phyloP scores from a whole-genome alignment of 768 basidiomycete species.

The Rhodotorula kratochvilovae region DNA sequence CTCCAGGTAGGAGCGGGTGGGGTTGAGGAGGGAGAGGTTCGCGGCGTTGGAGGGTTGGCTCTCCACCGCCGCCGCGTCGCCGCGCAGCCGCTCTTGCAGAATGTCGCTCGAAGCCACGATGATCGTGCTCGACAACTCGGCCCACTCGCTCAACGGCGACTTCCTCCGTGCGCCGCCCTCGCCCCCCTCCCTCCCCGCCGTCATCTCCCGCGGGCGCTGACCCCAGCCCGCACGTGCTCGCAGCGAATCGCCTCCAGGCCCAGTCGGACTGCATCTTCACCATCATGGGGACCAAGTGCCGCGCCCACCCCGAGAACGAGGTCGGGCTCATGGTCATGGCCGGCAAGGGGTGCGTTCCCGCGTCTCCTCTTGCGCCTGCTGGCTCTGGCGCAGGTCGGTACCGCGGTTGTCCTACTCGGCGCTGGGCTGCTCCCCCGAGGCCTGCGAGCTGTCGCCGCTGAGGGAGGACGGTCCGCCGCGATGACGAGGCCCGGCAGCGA shows the following conservation, averaged over 20 bases:
- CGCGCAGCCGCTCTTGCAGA: conserved; percentile 15
- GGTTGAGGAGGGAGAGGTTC: too few species aligned
- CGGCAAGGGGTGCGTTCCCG: conserved; percentile 74
- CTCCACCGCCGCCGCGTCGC: not conserved
- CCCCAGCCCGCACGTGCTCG: not conserved
- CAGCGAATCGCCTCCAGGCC: conserved; percentile 66
- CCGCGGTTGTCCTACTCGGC: not conserved
- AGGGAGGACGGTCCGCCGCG: not conserved
- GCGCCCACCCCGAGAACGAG: conserved; percentile 94
- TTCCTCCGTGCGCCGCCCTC: conserved; percentile 61
- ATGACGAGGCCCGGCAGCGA: not conserved
- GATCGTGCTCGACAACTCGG: conserved; percentile 95
- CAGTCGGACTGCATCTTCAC: conserved; percentile 87
- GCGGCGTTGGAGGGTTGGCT: too few species aligned
- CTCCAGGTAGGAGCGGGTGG: too few species aligned
- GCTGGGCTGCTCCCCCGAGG: too few species aligned
- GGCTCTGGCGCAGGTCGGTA: too few species aligned
- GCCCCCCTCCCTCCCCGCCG: not conserved
- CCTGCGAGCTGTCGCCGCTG: too few species aligned
- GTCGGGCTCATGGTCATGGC: conserved; percentile 99
- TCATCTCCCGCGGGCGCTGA: not conserved
- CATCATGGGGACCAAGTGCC: conserved; percentile 86
- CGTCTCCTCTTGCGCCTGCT: not conserved
- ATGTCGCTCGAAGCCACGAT: conserved; percentile 98
- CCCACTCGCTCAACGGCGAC: conserved; percentile 94